Evolutionary conservation across 2,329 filamentous ascomycete species (phyloP).

Genomic region (Alternaria alternata): DNA sequence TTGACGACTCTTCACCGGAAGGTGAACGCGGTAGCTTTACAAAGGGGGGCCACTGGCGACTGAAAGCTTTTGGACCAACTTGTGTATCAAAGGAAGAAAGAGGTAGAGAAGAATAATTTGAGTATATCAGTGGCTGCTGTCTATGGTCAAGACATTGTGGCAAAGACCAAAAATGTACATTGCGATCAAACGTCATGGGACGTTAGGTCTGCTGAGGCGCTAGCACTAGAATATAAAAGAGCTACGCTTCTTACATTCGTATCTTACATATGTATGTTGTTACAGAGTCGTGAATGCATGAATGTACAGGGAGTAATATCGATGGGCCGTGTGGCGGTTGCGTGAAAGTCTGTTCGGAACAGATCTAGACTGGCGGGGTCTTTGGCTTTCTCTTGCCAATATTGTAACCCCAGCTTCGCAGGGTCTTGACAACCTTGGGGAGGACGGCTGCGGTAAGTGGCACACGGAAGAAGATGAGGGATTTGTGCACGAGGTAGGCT

Average conservation of each 20-base stretch:
- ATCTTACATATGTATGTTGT: slow-evolving; percentile 19
- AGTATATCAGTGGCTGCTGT: neutral
- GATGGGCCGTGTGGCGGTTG: neutral
- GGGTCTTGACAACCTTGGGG: slow-evolving; percentile 89
- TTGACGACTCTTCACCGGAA: neutral
- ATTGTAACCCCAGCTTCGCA: slow-evolving; percentile 91
- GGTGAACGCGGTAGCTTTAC: neutral
- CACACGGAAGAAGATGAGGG: slow-evolving; percentile 94
- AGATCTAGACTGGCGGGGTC: slow-evolving; percentile 1
- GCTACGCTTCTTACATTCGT: slow-evolving; percentile 2
- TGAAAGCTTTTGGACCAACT: too few species aligned
- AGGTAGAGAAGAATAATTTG: neutral
- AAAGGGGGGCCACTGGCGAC: too few species aligned
- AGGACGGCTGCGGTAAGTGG: slow-evolving; percentile 89
- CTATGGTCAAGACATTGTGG: neutral
- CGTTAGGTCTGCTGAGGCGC: neutral
- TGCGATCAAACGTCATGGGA: neutral
- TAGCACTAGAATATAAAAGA: neutral
- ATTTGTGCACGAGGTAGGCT: slow-evolving; percentile 97
- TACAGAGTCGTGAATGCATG: slow-evolving; percentile 22
- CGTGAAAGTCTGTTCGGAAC: neutral
- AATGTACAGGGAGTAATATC: slow-evolving; percentile 10
- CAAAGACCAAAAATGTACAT: neutral
- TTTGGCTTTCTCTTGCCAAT: slow-evolving; percentile 77
- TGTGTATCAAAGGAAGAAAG: too few species aligned